These are phyloP conservation scores for Zymoseptoria passerinii DNA, from an alignment of 2,329 filamentous ascomycete species.

Conservation along the genomic window DNA sequence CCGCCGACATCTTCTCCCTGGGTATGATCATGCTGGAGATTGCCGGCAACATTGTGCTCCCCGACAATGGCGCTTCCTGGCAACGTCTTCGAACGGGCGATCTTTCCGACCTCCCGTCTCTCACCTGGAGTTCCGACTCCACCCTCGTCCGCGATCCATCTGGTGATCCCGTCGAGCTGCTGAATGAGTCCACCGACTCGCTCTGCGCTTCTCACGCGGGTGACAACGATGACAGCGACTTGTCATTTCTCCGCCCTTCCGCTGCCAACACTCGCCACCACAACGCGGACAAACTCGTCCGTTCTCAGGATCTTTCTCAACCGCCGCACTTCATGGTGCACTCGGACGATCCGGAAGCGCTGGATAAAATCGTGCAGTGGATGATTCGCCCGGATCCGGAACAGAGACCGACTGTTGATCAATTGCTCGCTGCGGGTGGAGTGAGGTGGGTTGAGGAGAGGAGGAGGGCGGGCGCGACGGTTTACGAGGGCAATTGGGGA, in stretches of 20 bases:
- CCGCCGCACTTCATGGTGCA: slow-evolving; percentile 89
- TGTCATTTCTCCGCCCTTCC: slow-evolving; percentile 27
- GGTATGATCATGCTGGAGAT: slow-evolving; percentile 93
- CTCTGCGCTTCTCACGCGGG: slow-evolving; percentile 23
- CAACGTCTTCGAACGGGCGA: slow-evolving; percentile 82
- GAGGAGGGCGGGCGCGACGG: slow-evolving; percentile 78
- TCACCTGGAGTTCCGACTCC: slow-evolving; percentile 70
- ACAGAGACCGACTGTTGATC: slow-evolving; percentile 63
- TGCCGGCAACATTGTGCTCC: slow-evolving; percentile 85
- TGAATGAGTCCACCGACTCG: slow-evolving; percentile 24
- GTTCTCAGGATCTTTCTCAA: slow-evolving; percentile 49
- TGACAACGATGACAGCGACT: slow-evolving; percentile 30
- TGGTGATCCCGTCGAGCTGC: slow-evolving; percentile 48
- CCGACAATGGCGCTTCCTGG: slow-evolving; percentile 88
- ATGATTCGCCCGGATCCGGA: slow-evolving; percentile 75
- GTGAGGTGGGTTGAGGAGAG: slow-evolving; percentile 72
- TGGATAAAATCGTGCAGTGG: slow-evolving; percentile 76
- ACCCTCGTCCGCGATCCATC: slow-evolving; percentile 65
- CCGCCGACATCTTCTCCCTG: slow-evolving; percentile 87
- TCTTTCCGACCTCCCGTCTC: slow-evolving; percentile 75
- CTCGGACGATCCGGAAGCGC: slow-evolving; percentile 58
- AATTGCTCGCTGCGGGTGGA: slow-evolving; percentile 65
- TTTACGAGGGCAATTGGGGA: slow-evolving; percentile 95
- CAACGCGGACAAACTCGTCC: slow-evolving; percentile 14
- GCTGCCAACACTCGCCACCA: slow-evolving; percentile 5